A percentile compares a stretch with the other conserved stretches of the same genome.
These are phyloP conservation scores for Xanthoconium stramineum DNA, from an alignment of 768 basidiomycete genomes.

Conservation along the genomic window DNA sequence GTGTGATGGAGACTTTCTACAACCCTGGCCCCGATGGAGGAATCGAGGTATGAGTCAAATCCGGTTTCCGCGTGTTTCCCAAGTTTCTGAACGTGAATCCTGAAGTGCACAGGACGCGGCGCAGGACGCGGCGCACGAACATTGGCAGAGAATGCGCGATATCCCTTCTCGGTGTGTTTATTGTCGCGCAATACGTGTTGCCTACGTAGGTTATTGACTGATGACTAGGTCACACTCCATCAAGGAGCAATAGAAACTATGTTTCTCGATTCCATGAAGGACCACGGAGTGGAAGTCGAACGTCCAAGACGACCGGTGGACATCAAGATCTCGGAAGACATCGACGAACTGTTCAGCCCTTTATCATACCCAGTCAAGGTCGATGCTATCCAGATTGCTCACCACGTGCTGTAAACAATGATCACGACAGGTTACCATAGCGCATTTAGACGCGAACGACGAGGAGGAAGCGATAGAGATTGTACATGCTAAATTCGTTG, in stretches of 20 bases:
- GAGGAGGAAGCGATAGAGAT: conserved; percentile 31
- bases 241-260: too few relatives aligned
- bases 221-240: conserved; percentile 33
- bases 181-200: too few relatives aligned
- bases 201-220: not conserved
- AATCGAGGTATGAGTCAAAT: conserved; percentile 47
- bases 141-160: too few relatives aligned
- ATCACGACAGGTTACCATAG: conserved; percentile 19
- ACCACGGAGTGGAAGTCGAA: too few relatives aligned
- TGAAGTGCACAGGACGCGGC: conserved; percentile 57
- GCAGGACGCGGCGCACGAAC: conserved; percentile 34
- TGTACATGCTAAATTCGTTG: conserved; percentile 33
- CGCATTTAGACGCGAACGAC: conserved; percentile 22
- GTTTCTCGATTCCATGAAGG: too few relatives aligned
- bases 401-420: not conserved
- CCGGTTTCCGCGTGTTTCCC: not conserved
- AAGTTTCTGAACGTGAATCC: not conserved
- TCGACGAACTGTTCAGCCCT: conserved; percentile 9
- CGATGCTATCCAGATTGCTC: not conserved
- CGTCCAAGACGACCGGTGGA: conserved; percentile 32
- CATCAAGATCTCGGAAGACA: conserved; percentile 16
- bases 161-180: too few relatives aligned
- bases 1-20: conserved; percentile 60
- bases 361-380: conserved; percentile 32
- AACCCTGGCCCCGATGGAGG: conserved; percentile 59